Conservation (phyloP, 108 stramenopile species). For the Aureococcus anophagefferens region DNA sequence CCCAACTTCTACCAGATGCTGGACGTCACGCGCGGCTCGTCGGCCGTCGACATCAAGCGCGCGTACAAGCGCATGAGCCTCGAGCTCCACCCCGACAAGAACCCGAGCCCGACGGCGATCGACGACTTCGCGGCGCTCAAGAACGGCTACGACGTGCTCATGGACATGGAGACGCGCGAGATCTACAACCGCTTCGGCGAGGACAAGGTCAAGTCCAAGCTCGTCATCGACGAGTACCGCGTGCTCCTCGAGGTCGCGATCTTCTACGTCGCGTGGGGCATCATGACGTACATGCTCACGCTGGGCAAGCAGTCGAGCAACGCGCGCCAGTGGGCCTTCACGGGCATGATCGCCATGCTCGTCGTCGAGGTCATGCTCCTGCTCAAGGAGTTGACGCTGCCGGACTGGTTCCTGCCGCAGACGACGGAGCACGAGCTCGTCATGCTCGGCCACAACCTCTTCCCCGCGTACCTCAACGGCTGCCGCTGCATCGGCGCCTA, state of each 20-base stretch:
- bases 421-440: slow-evolving; percentile 80
- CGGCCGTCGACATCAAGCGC: slow-evolving; percentile 84
- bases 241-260: slow-evolving; percentile 75
- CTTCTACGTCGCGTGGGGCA: slow-evolving; percentile 85
- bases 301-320: slow-evolving; percentile 73
- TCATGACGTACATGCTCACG: slow-evolving; percentile 86
- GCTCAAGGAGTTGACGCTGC: slow-evolving; percentile 74
- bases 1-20: slow-evolving; percentile 79
- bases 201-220: slow-evolving; percentile 73
- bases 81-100: slow-evolving; percentile 95
- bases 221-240: slow-evolving; percentile 68
- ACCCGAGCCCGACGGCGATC: slow-evolving; percentile 73
- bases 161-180: slow-evolving; percentile 85
- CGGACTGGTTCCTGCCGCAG: slow-evolving; percentile 74
- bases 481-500: slow-evolving; percentile 82
- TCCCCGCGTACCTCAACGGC: slow-evolving; percentile 96
- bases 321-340: slow-evolving; percentile 80
- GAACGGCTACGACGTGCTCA: slow-evolving; percentile 82
- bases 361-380: slow-evolving; percentile 79
- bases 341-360: slow-evolving; percentile 83
- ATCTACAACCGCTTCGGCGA: slow-evolving; percentile 95
- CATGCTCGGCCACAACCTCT: slow-evolving; percentile 78
- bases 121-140: slow-evolving; percentile 80
- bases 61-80: slow-evolving; percentile 84
- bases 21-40: slow-evolving; percentile 59